A percentile compares a stretch with the other conserved stretches of the same genome.
Evolutionary conservation across 805 yeast species (phyloP).

Genomic region (Teunomyces tritomae): DNA sequence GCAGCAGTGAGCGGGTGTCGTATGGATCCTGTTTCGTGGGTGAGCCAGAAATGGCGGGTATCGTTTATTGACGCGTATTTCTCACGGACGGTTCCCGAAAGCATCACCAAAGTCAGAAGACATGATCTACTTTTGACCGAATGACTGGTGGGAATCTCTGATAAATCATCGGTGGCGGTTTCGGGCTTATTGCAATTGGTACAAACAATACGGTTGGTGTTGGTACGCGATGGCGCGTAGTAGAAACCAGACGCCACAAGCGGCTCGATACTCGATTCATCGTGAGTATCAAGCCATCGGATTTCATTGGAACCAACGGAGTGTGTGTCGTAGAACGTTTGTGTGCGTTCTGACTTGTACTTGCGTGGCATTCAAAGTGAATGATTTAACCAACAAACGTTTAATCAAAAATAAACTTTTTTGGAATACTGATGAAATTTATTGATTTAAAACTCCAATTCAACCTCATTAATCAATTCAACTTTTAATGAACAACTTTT

Average conservation of each 20-base stretch:
- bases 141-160: conserved; percentile 7
- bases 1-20: conserved; percentile 6
- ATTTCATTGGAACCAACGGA: conserved; percentile 2
- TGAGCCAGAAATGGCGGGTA: conserved; percentile 7
- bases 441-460: too few species aligned
- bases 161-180: conserved; percentile 6
- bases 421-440: too few species aligned
- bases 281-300: conserved; percentile 21
- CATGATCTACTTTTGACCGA: conserved; percentile 8
- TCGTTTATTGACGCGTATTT: conserved; percentile 6
- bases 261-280: conserved; percentile 17
- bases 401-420: too few species aligned
- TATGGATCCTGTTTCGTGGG: conserved; percentile 4
- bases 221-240: conserved; percentile 49
- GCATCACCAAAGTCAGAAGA: conserved; percentile 9
- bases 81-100: conserved; percentile 9
- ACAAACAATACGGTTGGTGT: conserved; percentile 55
- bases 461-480: too few species aligned
- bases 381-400: too few species aligned
- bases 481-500: too few species aligned
- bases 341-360: conserved; percentile 16
- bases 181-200: conserved; percentile 41
- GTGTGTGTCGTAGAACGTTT: conserved; percentile 17
- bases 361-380: conserved; percentile 4
- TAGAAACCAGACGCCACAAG: conserved; percentile 62